Conservation (phyloP, 2,329 filamentous ascomycete genomes). For the Hymenotorrendiella dingleyae region DNA sequence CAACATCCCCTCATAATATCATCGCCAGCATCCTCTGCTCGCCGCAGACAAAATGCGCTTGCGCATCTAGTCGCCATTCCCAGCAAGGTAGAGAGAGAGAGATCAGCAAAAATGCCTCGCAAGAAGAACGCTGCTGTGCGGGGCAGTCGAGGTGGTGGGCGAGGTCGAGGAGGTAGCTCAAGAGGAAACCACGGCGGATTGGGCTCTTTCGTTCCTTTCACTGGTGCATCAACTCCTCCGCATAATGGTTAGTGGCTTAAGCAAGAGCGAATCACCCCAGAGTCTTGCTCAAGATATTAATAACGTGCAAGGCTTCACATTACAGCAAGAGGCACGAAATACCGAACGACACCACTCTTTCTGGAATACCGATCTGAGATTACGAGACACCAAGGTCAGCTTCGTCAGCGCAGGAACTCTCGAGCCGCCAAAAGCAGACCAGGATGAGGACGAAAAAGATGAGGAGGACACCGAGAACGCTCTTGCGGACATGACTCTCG, state of each 20-base stretch:
- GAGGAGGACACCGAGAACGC: slow-evolving; percentile 7
- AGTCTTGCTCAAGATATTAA: not conserved
- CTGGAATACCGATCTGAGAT: slow-evolving; percentile 41
- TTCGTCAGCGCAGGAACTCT: slow-evolving; percentile 56
- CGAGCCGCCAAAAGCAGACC: slow-evolving; percentile 27
- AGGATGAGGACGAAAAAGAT: slow-evolving; percentile 22
- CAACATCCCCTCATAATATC: no score
- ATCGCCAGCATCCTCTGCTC: no score
- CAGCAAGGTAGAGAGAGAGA: no score
- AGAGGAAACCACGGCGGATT: slow-evolving; percentile 2
- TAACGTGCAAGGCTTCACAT: slow-evolving; percentile 23
- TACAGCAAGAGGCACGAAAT: slow-evolving; percentile 54
- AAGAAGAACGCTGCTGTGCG: slow-evolving; percentile 6
- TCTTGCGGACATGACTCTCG: slow-evolving; percentile 22
- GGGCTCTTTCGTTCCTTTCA: slow-evolving; percentile 18
- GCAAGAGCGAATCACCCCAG: no score
- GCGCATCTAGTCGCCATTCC: no score
- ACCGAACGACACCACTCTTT: slow-evolving; percentile 44
- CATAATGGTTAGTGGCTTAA: slow-evolving; percentile 16
- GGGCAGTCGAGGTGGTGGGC: no score
- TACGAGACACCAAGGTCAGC: slow-evolving; percentile 48
- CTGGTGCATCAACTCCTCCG: slow-evolving; percentile 13
- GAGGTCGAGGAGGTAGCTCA: no score
- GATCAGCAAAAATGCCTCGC: slow-evolving; percentile 7
- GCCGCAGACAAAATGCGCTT: no score